Base-by-base conservation (phyloP, 768 basidiomycete species). In the Lactifluus rugatus region DNA sequence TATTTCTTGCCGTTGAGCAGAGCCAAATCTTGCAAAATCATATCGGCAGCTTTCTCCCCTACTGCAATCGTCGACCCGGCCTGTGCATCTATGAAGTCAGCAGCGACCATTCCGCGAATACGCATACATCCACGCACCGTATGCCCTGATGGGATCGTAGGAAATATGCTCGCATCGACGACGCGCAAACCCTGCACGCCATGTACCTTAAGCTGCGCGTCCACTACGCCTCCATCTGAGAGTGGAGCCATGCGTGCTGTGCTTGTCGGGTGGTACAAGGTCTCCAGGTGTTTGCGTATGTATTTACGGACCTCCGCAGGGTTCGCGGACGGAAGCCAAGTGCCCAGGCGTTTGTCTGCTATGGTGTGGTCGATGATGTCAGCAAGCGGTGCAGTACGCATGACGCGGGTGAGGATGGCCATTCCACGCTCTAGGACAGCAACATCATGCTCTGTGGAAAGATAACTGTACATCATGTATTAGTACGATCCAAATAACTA, bases 81-180 rank as follows among this genome's bases (percentile, higher is more conserved):
- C 69, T 71, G 42, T 31, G 45, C 17, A 23, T 44, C n/a, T 17
- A 11, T 5, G 48, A 16, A 31, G 36, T 52, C 44, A 58, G 45
- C 9, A 2, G 28, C 36, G 1, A 37, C 23, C 7, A 23, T 21
- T 52, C n/a, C 16, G 36, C 17, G 28, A 56, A n/a, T n/a, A n/a
- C n/a, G n/a, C n/a, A 46, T 31, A 31, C 39, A 37, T 17, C 25
- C 5, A 70, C 74, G 57, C 48, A 77, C 77, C 64, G 77, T 76
- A 54, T 80, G 78, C 21, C 76, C 76, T 1, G 75, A 69, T 0
- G 74, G 64, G 52, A 79, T 66, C 36, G 67, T 72, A 44, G 79
- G 77, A 56, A 74, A 74, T 25, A 79, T 63, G 11, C 73, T 75
- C 45, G 76, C 78, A 60, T 81, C 79, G 17, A 69, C 77, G 14